Conservation (phyloP, 441 rosid genomes). For the Erodium trifolium region DNA sequence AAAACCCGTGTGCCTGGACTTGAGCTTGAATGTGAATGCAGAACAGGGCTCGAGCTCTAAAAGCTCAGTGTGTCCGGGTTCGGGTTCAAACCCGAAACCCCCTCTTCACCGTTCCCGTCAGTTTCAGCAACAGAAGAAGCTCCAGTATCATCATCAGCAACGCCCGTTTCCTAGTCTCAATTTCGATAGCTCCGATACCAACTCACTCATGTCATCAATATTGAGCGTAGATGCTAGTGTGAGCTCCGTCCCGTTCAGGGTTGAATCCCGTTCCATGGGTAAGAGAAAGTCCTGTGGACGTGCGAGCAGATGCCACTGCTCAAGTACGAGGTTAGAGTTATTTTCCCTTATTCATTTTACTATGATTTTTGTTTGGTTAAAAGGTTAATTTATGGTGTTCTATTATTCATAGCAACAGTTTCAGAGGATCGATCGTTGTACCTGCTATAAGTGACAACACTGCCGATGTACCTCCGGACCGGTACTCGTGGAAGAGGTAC, state of each 20-base stretch:
- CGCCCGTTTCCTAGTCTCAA: too few species aligned
- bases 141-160: neutral
- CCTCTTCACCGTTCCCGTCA: too few species aligned
- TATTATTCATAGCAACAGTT: slow-evolving; percentile 33
- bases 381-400: slow-evolving; percentile 5
- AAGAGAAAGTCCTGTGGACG: neutral
- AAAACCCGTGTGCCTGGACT: neutral
- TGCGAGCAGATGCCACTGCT: neutral
- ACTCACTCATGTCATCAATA: too few species aligned
- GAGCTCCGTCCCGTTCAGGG: too few species aligned
- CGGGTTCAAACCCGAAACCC: neutral
- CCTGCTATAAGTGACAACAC: slow-evolving; percentile 59
- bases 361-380: neutral
- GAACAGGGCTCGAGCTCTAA: neutral
- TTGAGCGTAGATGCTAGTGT: too few species aligned
- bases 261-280: too few species aligned
- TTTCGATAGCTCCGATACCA: too few species aligned
- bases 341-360: neutral
- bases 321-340: neutral
- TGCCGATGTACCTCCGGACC: slow-evolving; percentile 56
- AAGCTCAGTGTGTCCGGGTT: neutral
- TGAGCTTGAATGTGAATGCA: neutral
- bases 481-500: slow-evolving; percentile 54
- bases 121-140: too few species aligned
- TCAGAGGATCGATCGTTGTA: slow-evolving; percentile 45